These are phyloP conservation scores for Coelastrella sp. DNA, from an alignment of 139 green algal genomes.

Conservation along the genomic window DNA sequence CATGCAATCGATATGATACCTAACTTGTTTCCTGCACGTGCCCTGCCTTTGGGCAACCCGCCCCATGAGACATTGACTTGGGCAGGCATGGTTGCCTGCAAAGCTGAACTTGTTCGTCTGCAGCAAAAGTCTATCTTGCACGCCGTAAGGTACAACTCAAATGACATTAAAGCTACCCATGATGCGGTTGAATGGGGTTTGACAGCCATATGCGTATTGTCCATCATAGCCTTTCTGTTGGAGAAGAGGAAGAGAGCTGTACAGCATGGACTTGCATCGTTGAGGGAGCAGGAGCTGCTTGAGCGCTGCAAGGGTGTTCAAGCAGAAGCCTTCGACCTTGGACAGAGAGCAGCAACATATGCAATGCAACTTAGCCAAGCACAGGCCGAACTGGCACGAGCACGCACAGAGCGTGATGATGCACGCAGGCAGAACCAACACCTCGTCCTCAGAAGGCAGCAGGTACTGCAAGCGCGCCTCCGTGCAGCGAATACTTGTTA, in stretches of 20 bases:
- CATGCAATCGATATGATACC: background rate
- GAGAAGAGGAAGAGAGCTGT: background rate
- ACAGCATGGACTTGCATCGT: background rate
- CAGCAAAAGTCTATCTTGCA: slow-evolving; percentile 15
- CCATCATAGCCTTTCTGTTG: background rate
- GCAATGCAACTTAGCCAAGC: background rate
- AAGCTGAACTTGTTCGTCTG: background rate
- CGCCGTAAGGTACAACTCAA: background rate
- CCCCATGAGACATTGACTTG: background rate
- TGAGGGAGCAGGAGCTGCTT: background rate
- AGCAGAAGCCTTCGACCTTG: slow-evolving; percentile 8
- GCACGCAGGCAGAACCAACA: background rate
- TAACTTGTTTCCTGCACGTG: background rate
- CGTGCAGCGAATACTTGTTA: background rate
- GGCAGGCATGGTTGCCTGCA: background rate
- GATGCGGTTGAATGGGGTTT: background rate
- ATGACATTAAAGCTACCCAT: background rate
- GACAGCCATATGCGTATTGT: background rate
- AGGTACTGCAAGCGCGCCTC: background rate
- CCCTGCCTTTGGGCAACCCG: background rate
- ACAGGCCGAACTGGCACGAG: background rate
- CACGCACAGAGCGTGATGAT: background rate
- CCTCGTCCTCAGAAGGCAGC: background rate
- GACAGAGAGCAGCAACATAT: background rate
- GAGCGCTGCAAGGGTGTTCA: background rate